Conservation (phyloP, 371 early-diverging fungal genomes). For the Mortierella sp. region DNA sequence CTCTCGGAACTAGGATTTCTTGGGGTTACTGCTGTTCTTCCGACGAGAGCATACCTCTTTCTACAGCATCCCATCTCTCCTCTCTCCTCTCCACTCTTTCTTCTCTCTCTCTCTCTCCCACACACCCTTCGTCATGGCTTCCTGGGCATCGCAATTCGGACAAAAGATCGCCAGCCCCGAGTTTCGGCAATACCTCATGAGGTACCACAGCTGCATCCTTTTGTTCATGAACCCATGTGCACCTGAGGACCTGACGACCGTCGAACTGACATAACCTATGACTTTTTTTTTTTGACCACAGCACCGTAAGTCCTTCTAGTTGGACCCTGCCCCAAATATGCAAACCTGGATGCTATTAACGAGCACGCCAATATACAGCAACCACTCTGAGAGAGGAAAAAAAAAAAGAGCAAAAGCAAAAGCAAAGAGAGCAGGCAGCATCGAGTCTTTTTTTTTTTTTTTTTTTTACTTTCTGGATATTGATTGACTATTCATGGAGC, state of each 20-base stretch:
- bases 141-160: constrained; percentile 65
- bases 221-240: neutral
- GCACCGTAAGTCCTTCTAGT: constrained; percentile 53
- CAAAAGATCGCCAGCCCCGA: constrained; percentile 76
- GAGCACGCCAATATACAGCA: too few relatives aligned
- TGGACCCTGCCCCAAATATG: too few relatives aligned
- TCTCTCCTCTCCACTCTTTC: constrained; percentile 8
- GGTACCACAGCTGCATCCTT: constrained; percentile 58
- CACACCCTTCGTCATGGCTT: constrained; percentile 60
- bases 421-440: neutral
- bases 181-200: constrained; percentile 83
- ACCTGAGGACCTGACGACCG: neutral
- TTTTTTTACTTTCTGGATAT: neutral
- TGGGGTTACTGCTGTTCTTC: too few relatives aligned
- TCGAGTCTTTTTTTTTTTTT: neutral
- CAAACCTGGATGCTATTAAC: too few relatives aligned
- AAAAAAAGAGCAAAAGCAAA: neutral
- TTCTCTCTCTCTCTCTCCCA: constrained; percentile 13
- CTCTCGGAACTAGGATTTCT: too few relatives aligned
- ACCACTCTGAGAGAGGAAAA: too few relatives aligned
- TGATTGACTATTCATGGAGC: too few relatives aligned
- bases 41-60: too few relatives aligned
- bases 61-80: neutral
- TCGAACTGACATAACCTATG: neutral
- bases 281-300: constrained; percentile 22